These are phyloP conservation scores for Themeda triandra DNA, from an alignment of 176 grass and related monocot genomes.

Conservation along the genomic window DNA sequence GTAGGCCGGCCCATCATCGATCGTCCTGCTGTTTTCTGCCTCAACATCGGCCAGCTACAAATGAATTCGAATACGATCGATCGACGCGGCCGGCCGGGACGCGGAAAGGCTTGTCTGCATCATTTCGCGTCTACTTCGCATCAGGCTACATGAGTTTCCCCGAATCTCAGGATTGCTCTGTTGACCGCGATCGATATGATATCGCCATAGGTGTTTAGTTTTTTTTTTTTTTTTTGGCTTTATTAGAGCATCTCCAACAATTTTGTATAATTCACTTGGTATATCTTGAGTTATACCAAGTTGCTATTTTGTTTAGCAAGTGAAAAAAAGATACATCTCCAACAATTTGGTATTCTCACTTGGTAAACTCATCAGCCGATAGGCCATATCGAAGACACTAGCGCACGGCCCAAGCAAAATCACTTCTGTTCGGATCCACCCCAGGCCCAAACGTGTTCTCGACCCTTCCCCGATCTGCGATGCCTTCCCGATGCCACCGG, in stretches of 20 bases:
- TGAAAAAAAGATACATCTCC: too few relatives aligned
- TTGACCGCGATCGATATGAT: neutral
- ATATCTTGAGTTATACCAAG: too few relatives aligned
- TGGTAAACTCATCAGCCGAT: too few relatives aligned
- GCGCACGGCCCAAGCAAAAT: neutral
- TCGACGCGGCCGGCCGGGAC: neutral
- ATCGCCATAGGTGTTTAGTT: neutral
- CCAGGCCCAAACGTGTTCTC: neutral
- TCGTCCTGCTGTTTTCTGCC: too few relatives aligned
- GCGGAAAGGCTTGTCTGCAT: neutral
- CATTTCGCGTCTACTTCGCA: neutral
- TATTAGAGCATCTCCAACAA: too few relatives aligned
- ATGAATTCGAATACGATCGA: neutral
- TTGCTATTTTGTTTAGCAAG: too few relatives aligned
- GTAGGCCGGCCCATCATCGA: too few relatives aligned
- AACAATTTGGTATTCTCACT: too few relatives aligned
- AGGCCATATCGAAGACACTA: too few relatives aligned
- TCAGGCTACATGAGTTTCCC: conserved; percentile 1
- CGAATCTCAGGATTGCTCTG: neutral
- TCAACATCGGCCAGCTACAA: neutral
- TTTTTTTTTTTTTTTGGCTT: neutral
- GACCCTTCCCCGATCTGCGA: too few relatives aligned
- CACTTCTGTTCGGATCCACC: neutral
- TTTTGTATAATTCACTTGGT: too few relatives aligned
- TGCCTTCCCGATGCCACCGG: conserved; percentile 57